Base-by-base conservation (phyloP, 2,329 filamentous ascomycete genomes). In the Paraphaeosphaeria sporulosa region DNA sequence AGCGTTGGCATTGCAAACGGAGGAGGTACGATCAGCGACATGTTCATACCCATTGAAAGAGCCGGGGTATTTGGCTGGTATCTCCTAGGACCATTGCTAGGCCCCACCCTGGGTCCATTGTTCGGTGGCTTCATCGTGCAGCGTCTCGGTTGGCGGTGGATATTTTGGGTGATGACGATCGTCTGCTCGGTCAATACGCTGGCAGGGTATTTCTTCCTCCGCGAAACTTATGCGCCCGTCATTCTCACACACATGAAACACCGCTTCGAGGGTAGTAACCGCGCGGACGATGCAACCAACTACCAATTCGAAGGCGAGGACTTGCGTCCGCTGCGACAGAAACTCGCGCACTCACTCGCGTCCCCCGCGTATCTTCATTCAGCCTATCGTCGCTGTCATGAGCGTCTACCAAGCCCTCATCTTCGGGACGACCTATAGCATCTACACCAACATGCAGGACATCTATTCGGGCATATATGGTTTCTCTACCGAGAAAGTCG, bases 11-110 rank as follows among this genome's bases (percentile, higher is more conserved):
- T 84, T 49, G 81, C 82, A 0, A 84, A 83, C 67, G 83, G 84
- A 1, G 83, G 83, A 7, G 82, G 83, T 1, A 84, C 80, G 0
- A 82, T 85, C n/a, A 78, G 73, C 50, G 83, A 85, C 55, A 84
- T 85, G 82, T 85, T 84, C 57, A 64, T 76, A 25, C 79, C 81
- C 0, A 76, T 69, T 25, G 75, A 83, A 59, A 70, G 83, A 60
- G 82, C 81, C 10, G 76, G 78, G 4, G 75, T 83, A 0, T 81
- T 82, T 60, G 80, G 80, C 2, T 82, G 78, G 77, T 83, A 82
- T 62, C 65, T 82, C 1, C 67, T 82, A 0, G 80, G 79, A 0
- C 80, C 78, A 0, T 56, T 84, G 3, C 74, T 83, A 1, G 80
- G 81, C 1, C 77, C 77, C 1, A 77, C 75, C 0, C 66, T 82